Percentiles rank a stretch among this genome's conserved stretches.
These are phyloP conservation scores for Alternaria panax DNA, from an alignment of 2,329 filamentous ascomycete genomes.

Conservation along the genomic window DNA sequence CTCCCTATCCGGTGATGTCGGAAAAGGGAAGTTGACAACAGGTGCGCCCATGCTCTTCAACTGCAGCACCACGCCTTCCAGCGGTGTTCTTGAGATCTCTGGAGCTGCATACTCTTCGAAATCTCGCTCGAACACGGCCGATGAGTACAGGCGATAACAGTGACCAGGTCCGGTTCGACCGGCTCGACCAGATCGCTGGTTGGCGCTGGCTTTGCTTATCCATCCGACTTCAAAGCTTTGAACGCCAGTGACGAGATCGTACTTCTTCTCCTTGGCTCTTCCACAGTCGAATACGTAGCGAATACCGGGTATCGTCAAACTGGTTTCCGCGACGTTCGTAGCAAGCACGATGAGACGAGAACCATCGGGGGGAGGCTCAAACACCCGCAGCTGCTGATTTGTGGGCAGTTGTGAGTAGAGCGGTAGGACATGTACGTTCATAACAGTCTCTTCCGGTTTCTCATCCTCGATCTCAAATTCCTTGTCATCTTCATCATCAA, in stretches of 20 bases:
- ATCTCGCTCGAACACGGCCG: constrained; percentile 89
- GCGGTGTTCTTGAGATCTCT: constrained; percentile 87
- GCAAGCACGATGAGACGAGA: constrained; percentile 87
- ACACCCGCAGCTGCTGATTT: constrained; percentile 88
- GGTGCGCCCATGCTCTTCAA: constrained; percentile 94
- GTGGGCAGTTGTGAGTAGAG: constrained; percentile 93
- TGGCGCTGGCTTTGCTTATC: constrained; percentile 97
- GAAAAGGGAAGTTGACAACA: constrained; percentile 94
- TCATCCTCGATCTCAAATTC: constrained; percentile 68
- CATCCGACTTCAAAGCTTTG: constrained; percentile 95
- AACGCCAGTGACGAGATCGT: constrained; percentile 85
- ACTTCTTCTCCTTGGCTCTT: constrained; percentile 88
- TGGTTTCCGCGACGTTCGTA: constrained; percentile 97
- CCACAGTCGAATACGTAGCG: constrained; percentile 96
- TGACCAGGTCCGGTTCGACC: constrained; percentile 95
- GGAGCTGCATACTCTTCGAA: constrained; percentile 87
- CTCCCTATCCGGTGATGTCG: constrained; percentile 81
- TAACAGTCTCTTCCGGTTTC: constrained; percentile 67
- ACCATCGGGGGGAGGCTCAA: constrained; percentile 82
- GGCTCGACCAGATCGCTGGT: constrained; percentile 89
- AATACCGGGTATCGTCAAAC: constrained; percentile 93
- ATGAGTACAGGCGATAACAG: constrained; percentile 94
- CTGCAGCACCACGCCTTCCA: constrained; percentile 88
- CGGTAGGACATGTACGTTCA: constrained; percentile 85
- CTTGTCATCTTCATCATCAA: constrained; percentile 70